Percentiles rank a stretch among this genome's conserved stretches.
Conservation (phyloP, 768 basidiomycete species). For the Tricholoma terreum region DNA sequence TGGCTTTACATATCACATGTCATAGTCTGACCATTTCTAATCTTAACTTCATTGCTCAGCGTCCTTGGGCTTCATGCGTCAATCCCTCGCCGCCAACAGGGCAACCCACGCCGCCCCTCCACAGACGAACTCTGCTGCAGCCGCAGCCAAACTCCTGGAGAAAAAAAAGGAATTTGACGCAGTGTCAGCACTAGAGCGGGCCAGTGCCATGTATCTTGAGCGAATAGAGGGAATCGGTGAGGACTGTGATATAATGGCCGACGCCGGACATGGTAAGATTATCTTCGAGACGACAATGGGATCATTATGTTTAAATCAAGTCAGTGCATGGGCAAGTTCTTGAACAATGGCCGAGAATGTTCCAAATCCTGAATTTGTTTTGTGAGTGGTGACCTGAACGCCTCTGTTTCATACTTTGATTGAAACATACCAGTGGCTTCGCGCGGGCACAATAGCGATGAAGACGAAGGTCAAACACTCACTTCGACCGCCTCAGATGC, state of each 20-base stretch:
- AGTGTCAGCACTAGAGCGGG: constrained; percentile 66
- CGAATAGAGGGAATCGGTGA: constrained; percentile 67
- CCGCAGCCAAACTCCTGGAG: constrained; percentile 56
- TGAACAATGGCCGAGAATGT: constrained; percentile 83
- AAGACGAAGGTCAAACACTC: constrained; percentile 19
- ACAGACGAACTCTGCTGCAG: constrained; percentile 44
- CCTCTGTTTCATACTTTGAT: not conserved
- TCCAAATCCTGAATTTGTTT: constrained; percentile 68
- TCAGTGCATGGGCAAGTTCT: constrained; percentile 75
- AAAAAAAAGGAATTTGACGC: constrained; percentile 84
- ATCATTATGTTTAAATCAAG: constrained; percentile 2
- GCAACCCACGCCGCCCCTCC: constrained; percentile 44
- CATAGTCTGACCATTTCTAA: no score
- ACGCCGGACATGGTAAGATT: constrained; percentile 62
- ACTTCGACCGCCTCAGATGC: constrained; percentile 31
- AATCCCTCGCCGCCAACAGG: constrained; percentile 51
- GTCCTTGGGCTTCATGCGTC: no score
- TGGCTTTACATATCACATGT: no score
- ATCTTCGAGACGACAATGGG: not conserved
- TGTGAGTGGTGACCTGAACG: constrained; percentile 38
- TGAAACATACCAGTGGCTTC: constrained; percentile 42
- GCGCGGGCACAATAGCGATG: constrained; percentile 27
- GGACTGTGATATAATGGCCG: constrained; percentile 75
- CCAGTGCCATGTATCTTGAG: constrained; percentile 59
- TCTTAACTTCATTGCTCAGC: not conserved